Evolutionary conservation across 2,329 filamentous ascomycete genomes (phyloP), one percentile per base, ranked within the genome.

Genomic region (Chalara sp.): DNA sequence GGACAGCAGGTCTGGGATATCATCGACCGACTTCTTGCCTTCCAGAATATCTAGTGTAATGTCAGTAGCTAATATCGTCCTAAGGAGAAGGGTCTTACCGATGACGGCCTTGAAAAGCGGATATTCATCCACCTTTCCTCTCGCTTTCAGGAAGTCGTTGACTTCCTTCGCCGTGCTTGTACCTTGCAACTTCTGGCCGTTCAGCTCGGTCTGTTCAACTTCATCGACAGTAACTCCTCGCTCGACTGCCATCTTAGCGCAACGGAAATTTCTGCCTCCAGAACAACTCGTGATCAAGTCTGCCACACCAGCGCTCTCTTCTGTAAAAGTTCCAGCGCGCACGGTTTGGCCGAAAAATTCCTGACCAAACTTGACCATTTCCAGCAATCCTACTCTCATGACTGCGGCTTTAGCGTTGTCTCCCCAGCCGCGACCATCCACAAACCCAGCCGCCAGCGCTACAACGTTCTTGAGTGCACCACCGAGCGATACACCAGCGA

Each of bases 331-430:
- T 51, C 80, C 81, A 7, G 86, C 81, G 57, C 86, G 80, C 30
- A 93, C 85, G 1, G 87, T 88, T 62, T 91, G 80, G 13, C 83
- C 81, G 67, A 97, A 99, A 75, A 97, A 99, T 61, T 86, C 83
- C 68, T 91, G 89, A 58, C 92, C 92, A 61, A 99, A 99, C 66
- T 87, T 86, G 63, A 97, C 89, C 86, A 96, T 96, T 72, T 99
- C 93, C 61, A 96, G 78, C 44, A 99, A 81, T 6, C 93, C 93
- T 21, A 97, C 86, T 41, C 93, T 87, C 89, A 99, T 97, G 54
- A 99, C 85, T 44, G 93, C 93, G n/a, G 93, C 90, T 74, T 99
- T 97, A 58, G 92, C 92, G 61, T 97, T 99, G 74, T 97, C 91
- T 64, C 93, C 93, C 92, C 93, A 99, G 58, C 92, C 92, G 55